Base-by-base conservation (phyloP, 768 basidiomycete genomes). In the Harrya chromipes region DNA sequence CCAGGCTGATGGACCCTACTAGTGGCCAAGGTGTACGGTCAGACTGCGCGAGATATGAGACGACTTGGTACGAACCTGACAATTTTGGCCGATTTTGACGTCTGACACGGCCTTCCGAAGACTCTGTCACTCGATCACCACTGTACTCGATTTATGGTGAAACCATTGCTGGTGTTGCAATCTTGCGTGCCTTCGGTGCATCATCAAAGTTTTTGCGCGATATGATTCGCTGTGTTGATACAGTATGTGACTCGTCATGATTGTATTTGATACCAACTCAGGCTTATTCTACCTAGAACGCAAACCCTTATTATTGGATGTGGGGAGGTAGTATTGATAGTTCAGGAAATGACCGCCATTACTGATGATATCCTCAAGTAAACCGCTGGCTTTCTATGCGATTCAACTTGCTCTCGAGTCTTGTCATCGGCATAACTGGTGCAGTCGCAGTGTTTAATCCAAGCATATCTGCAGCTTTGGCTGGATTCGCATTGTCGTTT, bases 371-470 rank as follows among this genome's bases (percentile, higher is more conserved):
- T 52, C 52, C 23, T 43, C 4, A 53, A 89, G 90, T 94, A 16
- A 94, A 93, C 64, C 84, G 92, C 38, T 97, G 94, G 94, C 74
- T 94, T 40, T 87, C 87, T 26, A 81, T 85, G 52, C 85, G 94
- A 10, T 94, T 94, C 78, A 88, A 93, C 61, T 63, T 94, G 23
- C 72, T 93, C 19, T 90, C 88, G 4, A 74, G 82, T 52, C 75
- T 75, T 26, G 78, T 91, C 49, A 70, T 94, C 23, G 86, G 89
- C n/a, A 68, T 83, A 29, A 90, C 84, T 14, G 87, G 81, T 9
- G 66, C 83, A 12, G 75, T 85, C 20, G 78, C 84, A 33, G 74
- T 95, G 16, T 57, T 85, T 40, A 77, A 85, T 4, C 86, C 87
- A 3, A 74, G 73, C 21, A 85, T 94, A 49, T 81, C 80, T 50